Evolutionary conservation across 805 yeast genomes (phyloP).

Genomic region (Jamesozyma lodderae): DNA sequence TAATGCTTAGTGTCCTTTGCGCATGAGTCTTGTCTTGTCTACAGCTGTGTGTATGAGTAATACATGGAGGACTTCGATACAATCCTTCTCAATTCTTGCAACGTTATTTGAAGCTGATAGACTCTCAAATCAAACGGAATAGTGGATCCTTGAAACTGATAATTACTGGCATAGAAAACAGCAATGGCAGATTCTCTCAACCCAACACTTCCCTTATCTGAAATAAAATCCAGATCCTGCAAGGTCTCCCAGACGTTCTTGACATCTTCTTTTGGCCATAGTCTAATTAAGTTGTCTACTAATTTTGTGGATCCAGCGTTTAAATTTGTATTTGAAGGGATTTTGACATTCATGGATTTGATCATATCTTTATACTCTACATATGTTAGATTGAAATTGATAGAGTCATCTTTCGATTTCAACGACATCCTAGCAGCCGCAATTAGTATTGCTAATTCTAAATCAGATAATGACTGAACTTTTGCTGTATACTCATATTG

Average conservation of each 20-base stretch:
- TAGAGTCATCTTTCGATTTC: constrained; percentile 45
- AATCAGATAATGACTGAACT: constrained; percentile 45
- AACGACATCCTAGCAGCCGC: constrained; percentile 65
- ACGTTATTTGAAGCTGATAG: constrained; percentile 42
- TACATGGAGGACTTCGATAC: constrained; percentile 26
- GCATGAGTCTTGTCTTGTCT: too few species aligned
- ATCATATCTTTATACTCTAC: constrained; percentile 62
- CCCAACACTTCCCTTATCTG: constrained; percentile 38
- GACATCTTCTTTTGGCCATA: constrained; percentile 55
- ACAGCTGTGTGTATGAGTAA: constrained; percentile 29
- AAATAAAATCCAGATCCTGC: constrained; percentile 44
- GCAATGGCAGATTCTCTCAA: constrained; percentile 33
- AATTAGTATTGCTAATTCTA: constrained; percentile 63
- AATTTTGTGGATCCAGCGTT: constrained; percentile 22
- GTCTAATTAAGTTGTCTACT: constrained; percentile 35
- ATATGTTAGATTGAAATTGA: constrained; percentile 69
- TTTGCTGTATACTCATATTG: constrained; percentile 19
- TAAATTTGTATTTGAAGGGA: constrained; percentile 27
- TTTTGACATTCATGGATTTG: constrained; percentile 34
- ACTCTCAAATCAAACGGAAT: constrained; percentile 37
- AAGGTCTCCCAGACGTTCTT: constrained; percentile 69
- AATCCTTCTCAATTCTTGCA: constrained; percentile 39
- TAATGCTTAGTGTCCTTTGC: too few species aligned
- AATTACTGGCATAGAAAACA: constrained; percentile 33
- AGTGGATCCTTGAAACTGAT: constrained; percentile 32